Conservation (phyloP, 768 basidiomycete genomes). For the Hericium erinaceus region DNA sequence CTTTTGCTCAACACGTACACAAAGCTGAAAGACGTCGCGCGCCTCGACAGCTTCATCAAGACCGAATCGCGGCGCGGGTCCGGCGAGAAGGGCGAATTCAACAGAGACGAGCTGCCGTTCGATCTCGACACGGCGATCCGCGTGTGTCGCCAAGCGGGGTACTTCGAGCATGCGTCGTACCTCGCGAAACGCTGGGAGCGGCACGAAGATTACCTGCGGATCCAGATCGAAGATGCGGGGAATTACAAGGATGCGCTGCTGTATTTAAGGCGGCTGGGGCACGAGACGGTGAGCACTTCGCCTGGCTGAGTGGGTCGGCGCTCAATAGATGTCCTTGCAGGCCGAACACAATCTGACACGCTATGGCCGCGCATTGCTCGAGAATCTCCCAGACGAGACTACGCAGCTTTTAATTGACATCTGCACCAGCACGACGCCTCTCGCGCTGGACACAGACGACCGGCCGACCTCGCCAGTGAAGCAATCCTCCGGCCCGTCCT, state of each 20-base stretch:
- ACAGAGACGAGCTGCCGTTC: constrained; percentile 72
- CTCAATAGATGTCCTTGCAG: constrained; percentile 28
- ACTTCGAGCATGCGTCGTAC: constrained; percentile 91
- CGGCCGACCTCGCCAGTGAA: constrained; percentile 19
- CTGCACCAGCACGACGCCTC: constrained; percentile 58
- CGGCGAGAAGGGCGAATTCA: constrained; percentile 29
- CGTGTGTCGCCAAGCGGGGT: constrained; percentile 93
- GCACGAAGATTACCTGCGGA: constrained; percentile 89
- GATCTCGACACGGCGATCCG: constrained; percentile 96
- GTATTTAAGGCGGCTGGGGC: constrained; percentile 73
- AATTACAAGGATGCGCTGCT: constrained; percentile 72
- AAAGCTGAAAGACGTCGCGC: constrained; percentile 84
- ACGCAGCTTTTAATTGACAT: constrained; percentile 88
- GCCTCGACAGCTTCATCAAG: constrained; percentile 88
- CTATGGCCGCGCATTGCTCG: constrained; percentile 83
- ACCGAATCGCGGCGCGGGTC: constrained; percentile 54
- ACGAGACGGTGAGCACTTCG: constrained; percentile 55
- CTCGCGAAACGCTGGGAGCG: constrained; percentile 85
- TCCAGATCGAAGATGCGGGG: constrained; percentile 88
- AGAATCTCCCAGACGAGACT: constrained; percentile 76
- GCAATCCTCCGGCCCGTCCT: constrained; percentile 40
- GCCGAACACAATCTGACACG: constrained; percentile 80
- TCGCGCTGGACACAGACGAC: constrained; percentile 31
- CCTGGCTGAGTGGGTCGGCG: not conserved
- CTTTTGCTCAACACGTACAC: constrained; percentile 96